A percentile compares a stretch with the other conserved stretches of the same genome.
Evolutionary conservation across 352 stramenopile species (phyloP).

Genomic region (Aphanomyces cochlioides): DNA sequence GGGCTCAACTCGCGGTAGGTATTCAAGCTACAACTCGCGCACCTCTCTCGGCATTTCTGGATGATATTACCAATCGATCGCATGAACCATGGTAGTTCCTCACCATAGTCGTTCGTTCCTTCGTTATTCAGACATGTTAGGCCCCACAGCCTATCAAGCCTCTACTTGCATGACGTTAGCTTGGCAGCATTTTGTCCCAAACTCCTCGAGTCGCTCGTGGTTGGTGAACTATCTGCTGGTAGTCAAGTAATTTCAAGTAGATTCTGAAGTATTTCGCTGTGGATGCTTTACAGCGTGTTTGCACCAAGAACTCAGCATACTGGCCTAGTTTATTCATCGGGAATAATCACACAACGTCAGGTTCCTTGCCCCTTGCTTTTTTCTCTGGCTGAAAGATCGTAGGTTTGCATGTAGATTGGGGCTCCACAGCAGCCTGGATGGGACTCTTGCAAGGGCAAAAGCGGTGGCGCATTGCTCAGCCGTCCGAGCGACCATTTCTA

Average conservation of each 20-base stretch:
- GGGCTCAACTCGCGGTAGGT: background rate
- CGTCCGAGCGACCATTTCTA: constrained; percentile 33
- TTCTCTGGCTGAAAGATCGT: background rate
- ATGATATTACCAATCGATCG: constrained; percentile 28
- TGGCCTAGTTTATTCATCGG: constrained; percentile 47
- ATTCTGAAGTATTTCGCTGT: constrained; percentile 37
- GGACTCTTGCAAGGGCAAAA: constrained; percentile 37
- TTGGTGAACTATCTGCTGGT: background rate
- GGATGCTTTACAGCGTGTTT: constrained; percentile 32
- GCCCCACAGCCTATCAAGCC: constrained; percentile 30
- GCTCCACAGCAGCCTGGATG: constrained; percentile 40
- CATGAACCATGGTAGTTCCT: constrained; percentile 13
- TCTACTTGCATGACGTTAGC: constrained; percentile 44
- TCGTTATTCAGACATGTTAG: background rate
- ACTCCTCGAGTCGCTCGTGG: constrained; percentile 34
- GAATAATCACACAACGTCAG: constrained; percentile 33
- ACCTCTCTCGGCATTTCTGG: background rate
- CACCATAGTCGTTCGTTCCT: background rate
- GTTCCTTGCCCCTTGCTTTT: background rate
- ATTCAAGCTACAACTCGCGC: constrained; percentile 24
- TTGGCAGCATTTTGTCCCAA: constrained; percentile 36
- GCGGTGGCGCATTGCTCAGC: constrained; percentile 40
- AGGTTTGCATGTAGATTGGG: constrained; percentile 41
- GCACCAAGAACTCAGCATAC: constrained; percentile 36
- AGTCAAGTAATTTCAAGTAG: background rate